Percentiles rank a stretch among this genome's conserved stretches.
phyloP scores from a whole-genome alignment of 768 basidiomycete genomes.

The Amanita inopinata region DNA sequence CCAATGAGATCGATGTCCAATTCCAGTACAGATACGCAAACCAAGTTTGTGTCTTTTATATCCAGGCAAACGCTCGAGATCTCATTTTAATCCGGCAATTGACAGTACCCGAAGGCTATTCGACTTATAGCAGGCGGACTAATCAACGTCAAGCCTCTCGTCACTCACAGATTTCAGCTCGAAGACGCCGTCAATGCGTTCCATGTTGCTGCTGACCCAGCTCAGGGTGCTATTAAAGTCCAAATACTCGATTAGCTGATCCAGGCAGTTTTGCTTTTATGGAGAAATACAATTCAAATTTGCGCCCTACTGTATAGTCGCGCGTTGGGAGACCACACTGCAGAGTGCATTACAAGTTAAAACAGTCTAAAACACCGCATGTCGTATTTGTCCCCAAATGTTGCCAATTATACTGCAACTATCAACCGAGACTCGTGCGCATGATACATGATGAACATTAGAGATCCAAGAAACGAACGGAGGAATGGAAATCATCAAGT shows the following conservation, averaged over 20 bases:
- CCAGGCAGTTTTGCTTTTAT: too few species aligned
- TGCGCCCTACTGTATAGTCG: too few species aligned
- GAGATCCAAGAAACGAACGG: background rate
- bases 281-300: too few species aligned
- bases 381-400: background rate
- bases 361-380: too few species aligned
- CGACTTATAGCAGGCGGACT: constrained; percentile 69
- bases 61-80: background rate
- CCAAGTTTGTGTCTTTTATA: constrained; percentile 28
- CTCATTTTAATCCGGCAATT: background rate
- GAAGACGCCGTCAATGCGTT: constrained; percentile 74
- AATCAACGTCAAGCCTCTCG: constrained; percentile 64
- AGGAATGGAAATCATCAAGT: constrained; percentile 3
- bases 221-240: constrained; percentile 62
- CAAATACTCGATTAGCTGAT: constrained; percentile 55
- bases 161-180: constrained; percentile 67
- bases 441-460: constrained; percentile 1
- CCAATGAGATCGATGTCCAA: constrained; percentile 58
- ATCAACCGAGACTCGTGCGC: background rate
- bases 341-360: too few species aligned
- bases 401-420: background rate
- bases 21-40: constrained; percentile 66
- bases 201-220: constrained; percentile 59
- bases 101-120: constrained; percentile 76
- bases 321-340: too few species aligned